These are phyloP conservation scores for Chaetomium fimeti DNA, from an alignment of 495 filamentous ascomycete genomes.

Conservation along the genomic window DNA sequence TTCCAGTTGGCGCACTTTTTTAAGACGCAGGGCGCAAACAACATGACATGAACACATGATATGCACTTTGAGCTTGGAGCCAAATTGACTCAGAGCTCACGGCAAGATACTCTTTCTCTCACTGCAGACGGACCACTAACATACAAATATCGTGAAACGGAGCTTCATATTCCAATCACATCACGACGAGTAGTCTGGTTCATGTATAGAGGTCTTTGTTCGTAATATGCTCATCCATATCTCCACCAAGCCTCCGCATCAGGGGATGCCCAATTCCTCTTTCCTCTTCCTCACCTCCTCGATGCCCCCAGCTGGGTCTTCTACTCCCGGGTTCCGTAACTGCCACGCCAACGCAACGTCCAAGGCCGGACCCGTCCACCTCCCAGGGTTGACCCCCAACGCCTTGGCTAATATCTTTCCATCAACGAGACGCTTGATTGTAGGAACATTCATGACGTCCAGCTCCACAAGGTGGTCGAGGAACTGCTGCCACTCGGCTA, in stretches of 20 bases:
- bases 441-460: conserved; percentile 50
- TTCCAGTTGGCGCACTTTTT: too few species aligned
- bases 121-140: too few species aligned
- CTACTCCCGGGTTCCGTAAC: conserved; percentile 67
- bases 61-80: too few species aligned
- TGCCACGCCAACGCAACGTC: conserved; percentile 80
- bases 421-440: conserved; percentile 60
- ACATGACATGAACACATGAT: too few species aligned
- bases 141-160: too few species aligned
- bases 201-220: too few species aligned
- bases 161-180: too few species aligned
- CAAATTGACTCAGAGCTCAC: too few species aligned
- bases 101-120: too few species aligned
- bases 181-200: too few species aligned
- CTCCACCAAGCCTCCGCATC: not conserved
- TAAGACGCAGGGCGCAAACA: too few species aligned
- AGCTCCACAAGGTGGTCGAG: conserved; percentile 53
- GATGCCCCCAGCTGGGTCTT: conserved; percentile 60
- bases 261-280: conserved; percentile 54
- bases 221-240: not conserved
- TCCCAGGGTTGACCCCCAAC: conserved; percentile 63
- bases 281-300: conserved; percentile 59
- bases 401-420: conserved; percentile 62
- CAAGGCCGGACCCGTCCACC: conserved; percentile 74
- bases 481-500: conserved; percentile 55